Evolutionary conservation across 2,329 filamentous ascomycete species (phyloP).

Genomic region (Penicillium sp.): DNA sequence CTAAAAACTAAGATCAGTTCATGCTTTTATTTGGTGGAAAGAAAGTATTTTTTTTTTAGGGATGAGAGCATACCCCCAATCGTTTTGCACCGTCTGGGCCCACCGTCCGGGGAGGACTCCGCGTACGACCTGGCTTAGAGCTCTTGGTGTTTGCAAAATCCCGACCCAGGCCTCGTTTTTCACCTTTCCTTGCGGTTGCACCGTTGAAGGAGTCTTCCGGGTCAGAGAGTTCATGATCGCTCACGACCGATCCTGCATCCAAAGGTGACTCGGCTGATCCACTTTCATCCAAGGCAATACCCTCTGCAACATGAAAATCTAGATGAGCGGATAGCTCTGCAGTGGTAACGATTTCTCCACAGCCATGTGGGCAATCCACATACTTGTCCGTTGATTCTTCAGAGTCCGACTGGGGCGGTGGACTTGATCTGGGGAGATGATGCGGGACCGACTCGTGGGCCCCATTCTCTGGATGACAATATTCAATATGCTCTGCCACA

Average conservation of each 20-base stretch:
- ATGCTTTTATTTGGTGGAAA: not conserved
- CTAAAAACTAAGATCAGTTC: conserved; percentile 29
- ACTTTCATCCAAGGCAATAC: conserved; percentile 44
- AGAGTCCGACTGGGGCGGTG: conserved; percentile 2
- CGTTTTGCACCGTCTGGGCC: conserved; percentile 26
- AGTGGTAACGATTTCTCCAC: conserved; percentile 57
- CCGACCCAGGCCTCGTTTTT: conserved; percentile 15
- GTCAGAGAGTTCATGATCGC: conserved; percentile 11
- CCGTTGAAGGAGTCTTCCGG: conserved; percentile 11
- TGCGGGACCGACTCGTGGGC: conserved; percentile 21
- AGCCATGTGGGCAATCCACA: conserved; percentile 58
- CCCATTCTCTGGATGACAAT: conserved; percentile 44
- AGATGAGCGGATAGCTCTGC: conserved; percentile 60
- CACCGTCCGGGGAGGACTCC: conserved; percentile 11
- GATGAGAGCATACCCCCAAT: conserved; percentile 28
- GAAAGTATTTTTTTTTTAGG: not conserved
- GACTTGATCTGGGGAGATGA: not conserved
- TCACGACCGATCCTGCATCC: not conserved
- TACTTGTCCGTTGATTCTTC: conserved; percentile 38
- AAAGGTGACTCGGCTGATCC: conserved; percentile 10
- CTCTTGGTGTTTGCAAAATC: conserved; percentile 12
- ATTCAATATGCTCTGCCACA: conserved; percentile 47
- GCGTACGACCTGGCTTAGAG: conserved; percentile 13
- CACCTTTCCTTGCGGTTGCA: conserved; percentile 4
- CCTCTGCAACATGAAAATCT: conserved; percentile 58